These are phyloP conservation scores for Podospora australis DNA, from an alignment of 495 filamentous ascomycete genomes.

Conservation along the genomic window DNA sequence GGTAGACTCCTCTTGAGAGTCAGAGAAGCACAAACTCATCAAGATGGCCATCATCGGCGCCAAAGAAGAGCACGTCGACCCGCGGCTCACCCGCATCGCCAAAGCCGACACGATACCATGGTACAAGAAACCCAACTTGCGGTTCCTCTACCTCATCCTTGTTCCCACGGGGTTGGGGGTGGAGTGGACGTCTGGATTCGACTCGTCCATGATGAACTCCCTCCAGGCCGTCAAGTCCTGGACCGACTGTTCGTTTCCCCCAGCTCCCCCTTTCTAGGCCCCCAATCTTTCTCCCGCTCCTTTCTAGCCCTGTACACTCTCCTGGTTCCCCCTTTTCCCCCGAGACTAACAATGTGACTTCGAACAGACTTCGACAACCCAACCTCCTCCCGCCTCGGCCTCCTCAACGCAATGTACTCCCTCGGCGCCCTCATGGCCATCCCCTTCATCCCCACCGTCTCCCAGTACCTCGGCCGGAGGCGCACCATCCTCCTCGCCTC, in stretches of 20 bases:
- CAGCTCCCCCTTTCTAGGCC: too few species aligned
- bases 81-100: constrained; percentile 39
- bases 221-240: constrained; percentile 54
- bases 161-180: constrained; percentile 59
- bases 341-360: not conserved
- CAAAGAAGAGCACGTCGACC: constrained; percentile 27
- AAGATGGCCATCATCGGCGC: constrained; percentile 20
- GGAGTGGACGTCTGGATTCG: constrained; percentile 62
- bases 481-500: constrained; percentile 49
- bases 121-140: constrained; percentile 60
- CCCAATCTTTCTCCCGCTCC: too few species aligned
- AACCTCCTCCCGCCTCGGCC: constrained; percentile 28
- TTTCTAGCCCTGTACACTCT: constrained; percentile 2
- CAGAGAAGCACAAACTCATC: not conserved
- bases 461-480: constrained; percentile 46
- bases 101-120: constrained; percentile 47
- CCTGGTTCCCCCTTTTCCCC: not conserved
- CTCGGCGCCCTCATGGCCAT: constrained; percentile 40
- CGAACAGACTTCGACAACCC: constrained; percentile 33
- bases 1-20: too few species aligned
- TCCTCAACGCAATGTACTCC: constrained; percentile 36
- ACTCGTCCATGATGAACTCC: constrained; percentile 59
- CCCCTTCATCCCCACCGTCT: constrained; percentile 49
- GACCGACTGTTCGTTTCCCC: constrained; percentile 44
- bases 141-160: constrained; percentile 55